Evolutionary conservation across 1,284 basidiomycete genomes (phyloP).

Genomic region (Ganoderma sinense): DNA sequence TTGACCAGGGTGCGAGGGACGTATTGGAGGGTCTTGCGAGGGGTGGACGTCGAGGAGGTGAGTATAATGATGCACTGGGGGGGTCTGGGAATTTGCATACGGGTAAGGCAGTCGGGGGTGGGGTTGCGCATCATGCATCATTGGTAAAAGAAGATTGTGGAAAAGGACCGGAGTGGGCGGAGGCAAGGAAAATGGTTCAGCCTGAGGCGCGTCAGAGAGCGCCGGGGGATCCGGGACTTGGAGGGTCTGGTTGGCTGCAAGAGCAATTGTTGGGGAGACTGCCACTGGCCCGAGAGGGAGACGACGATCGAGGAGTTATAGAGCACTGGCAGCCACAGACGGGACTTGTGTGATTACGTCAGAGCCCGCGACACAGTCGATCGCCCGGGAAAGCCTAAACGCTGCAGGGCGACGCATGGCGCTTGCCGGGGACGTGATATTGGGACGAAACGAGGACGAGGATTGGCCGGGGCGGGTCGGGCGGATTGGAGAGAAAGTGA

Average conservation of each 20-base stretch:
- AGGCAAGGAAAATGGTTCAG: constrained; percentile 1
- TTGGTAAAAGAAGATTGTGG: not conserved
- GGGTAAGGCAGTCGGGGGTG: not conserved
- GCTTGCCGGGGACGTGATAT: not conserved
- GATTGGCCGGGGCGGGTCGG: not conserved
- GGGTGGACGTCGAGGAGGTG: not conserved
- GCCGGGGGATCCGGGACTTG: not conserved
- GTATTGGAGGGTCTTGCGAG: not conserved
- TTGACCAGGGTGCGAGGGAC: not conserved
- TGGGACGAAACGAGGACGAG: not conserved
- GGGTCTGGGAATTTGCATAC: not conserved
- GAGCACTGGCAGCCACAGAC: constrained; percentile 3
- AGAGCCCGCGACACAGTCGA: constrained; percentile 22
- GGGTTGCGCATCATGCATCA: not conserved
- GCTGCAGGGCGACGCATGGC: not conserved
- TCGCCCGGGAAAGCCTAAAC: constrained; percentile 11
- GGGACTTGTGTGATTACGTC: constrained; percentile 27
- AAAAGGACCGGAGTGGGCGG: constrained; percentile 3
- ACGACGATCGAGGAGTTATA: constrained; percentile 23
- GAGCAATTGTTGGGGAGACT: too few species aligned
- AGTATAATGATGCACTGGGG: not conserved
- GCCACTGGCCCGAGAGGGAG: constrained; percentile 14
- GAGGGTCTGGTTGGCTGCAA: not conserved
- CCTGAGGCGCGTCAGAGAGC: not conserved
- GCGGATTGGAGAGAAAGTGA: not conserved